Base-by-base conservation (phyloP, 148 eudicot genomes). In the Vaccinium corymbosum region DNA sequence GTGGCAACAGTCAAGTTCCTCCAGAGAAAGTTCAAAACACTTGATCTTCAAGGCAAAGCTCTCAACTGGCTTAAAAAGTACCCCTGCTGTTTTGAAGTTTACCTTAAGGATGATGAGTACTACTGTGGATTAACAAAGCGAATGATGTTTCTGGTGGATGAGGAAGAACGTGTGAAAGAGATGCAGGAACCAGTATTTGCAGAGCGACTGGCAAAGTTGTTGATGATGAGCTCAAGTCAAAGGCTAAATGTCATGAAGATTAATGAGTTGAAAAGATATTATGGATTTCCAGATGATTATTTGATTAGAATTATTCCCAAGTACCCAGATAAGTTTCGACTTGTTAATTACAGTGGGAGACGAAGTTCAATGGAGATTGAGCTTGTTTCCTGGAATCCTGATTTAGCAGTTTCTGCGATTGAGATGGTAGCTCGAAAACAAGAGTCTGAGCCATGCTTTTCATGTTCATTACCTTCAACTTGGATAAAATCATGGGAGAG, bases 221-320 rank as follows among this genome's bases (percentile, higher is more conserved):
- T 95, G 87, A 91, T 95, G 97, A 90, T 95, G 98, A 90, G 89
- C 87, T 81, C 87, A 29, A 93, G 91, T 73, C 93, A 86, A 59
- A 96, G 92, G 86, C 93, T 94, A 49, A 96, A 90, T 87, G 92
- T 96, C 16, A 76, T 85, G 59, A 96, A 96, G 81, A 83, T 96
- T 22, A 90, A 91, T 86, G 98, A 92, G 83, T 83, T 96, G 85
- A 93, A 90, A 89, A 90, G 98, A 79, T 92, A 86, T 86, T 92
- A 91, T 3, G 98, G 98, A 14, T 88, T 96, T 76, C 98, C 98
- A 0, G 98, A 96, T 91, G 98, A 96, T 92, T 94, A 91, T 87
- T 73, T 96, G 85, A 85, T 93, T 59, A 92, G 95, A 86, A 85
- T 93, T n/a, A 89, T 94, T 49, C 94, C 99, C 53, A 94, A 92